Base-by-base conservation (phyloP, 192 early-diverging fungal genomes). In the Pilaira anomala region DNA sequence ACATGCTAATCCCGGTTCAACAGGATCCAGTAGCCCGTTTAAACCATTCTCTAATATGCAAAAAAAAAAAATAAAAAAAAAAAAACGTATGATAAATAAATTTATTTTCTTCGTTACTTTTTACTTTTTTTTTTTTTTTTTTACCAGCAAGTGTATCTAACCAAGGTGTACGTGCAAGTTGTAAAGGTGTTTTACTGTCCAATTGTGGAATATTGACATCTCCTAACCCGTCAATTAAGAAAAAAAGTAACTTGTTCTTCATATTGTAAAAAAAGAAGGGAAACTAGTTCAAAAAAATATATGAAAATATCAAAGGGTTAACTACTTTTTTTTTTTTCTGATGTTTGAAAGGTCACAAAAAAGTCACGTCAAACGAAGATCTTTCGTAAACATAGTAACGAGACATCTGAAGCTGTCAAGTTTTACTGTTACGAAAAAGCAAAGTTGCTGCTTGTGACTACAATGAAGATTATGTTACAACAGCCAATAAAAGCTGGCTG, bases 1-100 rank as follows among this genome's bases (percentile, higher is more conserved):
- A 52, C 71, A 73, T 3, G 65, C 71, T 28, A 67, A 62, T 11
- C 71, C 71, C 22, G 71, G 71, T 50, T 73, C 71, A 13, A 73
- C 71, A 18, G 71, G 60, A 49, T 73, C 71, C 55, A 73, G 22
- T 2, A 73, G 65, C 9, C 71, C 71, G 26, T 50, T 65, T 30
- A 65, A 24, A 55, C 70, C 70, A 49, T 57, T 66, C 13, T 28
- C 70, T 68, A 42, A 22, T 45, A 40, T 21, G 24, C n/a, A 29
- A 64, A 25, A 48, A 24, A 26, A 42, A 41, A 18, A 25, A 11
- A 22, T 13, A 22, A 52, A 51, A 63, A 26, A 51, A 7, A 63
- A 16, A 41, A 28, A 19, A n/a, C n/a, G n/a, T n/a, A n/a, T n/a
- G n/a, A n/a, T n/a, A n/a, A n/a, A n/a, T n/a, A n/a, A n/a, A n/a